Conservation (phyloP, 768 basidiomycete genomes). For the Lentinula edodes region DNA sequence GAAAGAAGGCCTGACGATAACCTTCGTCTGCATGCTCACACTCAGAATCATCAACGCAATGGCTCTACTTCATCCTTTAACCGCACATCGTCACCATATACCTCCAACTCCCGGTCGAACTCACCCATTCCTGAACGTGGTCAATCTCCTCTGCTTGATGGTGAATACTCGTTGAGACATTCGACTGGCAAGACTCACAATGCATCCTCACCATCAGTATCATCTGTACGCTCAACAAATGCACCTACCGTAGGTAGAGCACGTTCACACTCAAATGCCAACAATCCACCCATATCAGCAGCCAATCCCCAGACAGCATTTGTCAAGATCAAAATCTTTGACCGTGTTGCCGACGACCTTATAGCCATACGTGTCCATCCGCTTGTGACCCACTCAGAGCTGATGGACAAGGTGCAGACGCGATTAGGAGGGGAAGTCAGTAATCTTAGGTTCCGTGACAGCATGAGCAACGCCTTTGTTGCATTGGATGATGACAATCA, state of each 20-base stretch:
- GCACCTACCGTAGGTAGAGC: constrained; percentile 42
- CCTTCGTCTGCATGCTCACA: constrained; percentile 34
- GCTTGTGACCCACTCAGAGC: constrained; percentile 74
- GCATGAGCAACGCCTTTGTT: constrained; percentile 57
- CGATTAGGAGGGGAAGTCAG: constrained; percentile 73
- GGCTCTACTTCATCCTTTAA: constrained; percentile 43
- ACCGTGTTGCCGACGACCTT: constrained; percentile 87
- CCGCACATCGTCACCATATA: constrained; percentile 30
- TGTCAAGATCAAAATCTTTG: constrained; percentile 98
- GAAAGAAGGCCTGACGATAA: constrained; percentile 34
- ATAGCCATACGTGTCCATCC: constrained; percentile 98
- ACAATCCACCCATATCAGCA: constrained; percentile 69
- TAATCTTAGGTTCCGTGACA: constrained; percentile 71
- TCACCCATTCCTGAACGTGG: constrained; percentile 33
- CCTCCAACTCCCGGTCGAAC: constrained; percentile 27
- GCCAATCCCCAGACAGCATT: constrained; percentile 81
- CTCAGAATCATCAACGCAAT: constrained; percentile 47
- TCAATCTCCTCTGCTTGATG: constrained; percentile 23
- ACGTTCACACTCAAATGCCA: constrained; percentile 56
- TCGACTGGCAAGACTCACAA: constrained; percentile 9
- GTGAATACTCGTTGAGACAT: neutral
- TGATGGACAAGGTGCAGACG: constrained; percentile 89
- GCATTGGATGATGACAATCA: constrained; percentile 59
- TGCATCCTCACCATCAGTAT: constrained; percentile 36
- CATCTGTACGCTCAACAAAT: constrained; percentile 43